Base-by-base conservation (phyloP, 129 eudicot genomes). In the Chrysanthemum lavandulifolium region DNA sequence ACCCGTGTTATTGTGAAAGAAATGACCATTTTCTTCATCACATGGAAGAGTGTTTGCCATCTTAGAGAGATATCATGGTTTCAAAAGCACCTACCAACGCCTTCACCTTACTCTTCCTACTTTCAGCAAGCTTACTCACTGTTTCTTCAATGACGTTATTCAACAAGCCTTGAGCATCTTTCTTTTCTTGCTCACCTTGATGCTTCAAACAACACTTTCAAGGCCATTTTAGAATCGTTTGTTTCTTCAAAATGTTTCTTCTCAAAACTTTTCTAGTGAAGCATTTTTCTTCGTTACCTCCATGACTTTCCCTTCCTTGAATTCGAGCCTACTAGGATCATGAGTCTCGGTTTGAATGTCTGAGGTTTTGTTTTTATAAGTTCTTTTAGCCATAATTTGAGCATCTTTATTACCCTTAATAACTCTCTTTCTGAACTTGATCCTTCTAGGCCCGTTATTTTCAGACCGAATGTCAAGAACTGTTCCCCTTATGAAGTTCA, bases 21-120 rank as follows among this genome's bases (percentile, higher is more conserved):
- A 47, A 27, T 11, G 25, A 55, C 13, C 9, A 2, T 19, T 43
- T 43, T 47, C 45, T 16, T 53, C 57, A 64, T 49, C 77, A 49
- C 12, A 84, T 40, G 47, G 47, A 40, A 23, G 47, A 40, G 47
- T 10, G 83, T 82, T 83, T 86, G 55, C 78, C 77, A 51, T 88
- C 97, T 81, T 94, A 96, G 49, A 86, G 91, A 55, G 93, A 90
- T 69, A 94, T 90, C 31, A 94, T 96, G 5, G 97, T 86, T 82
- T 94, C 99, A 13, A 94, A 94, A 81, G 99, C 99, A 45, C 99
- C 96, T 76, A 94, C 99, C 86, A 94, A 84, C 4, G 97, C 97
- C 80, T 88, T 90, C 53, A 94, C 97, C 73, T 94, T 94, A 76
- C 99, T 90, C 79, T 88, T 94, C 85, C 96, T 84, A 69, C 65